These are phyloP conservation scores for Neonectria faginata DNA, from an alignment of 2,329 filamentous ascomycete species.

Conservation along the genomic window DNA sequence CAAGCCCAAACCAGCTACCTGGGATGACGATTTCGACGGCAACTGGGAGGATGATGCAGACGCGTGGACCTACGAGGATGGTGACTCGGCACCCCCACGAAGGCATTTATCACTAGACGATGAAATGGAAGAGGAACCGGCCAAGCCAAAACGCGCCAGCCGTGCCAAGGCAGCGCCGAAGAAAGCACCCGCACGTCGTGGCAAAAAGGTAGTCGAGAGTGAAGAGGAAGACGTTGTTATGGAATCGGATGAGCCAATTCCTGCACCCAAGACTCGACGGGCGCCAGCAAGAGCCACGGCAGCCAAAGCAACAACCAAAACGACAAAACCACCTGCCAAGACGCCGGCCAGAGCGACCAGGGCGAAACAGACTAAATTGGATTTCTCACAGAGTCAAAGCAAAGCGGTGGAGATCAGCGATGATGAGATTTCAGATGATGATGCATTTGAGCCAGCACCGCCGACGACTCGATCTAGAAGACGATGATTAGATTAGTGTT, in stretches of 20 bases:
- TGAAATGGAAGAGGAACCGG: conserved; percentile 44
- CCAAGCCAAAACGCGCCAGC: conserved; percentile 49
- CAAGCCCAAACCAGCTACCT: conserved; percentile 81
- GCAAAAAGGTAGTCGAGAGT: conserved; percentile 51
- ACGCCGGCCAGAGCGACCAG: conserved; percentile 32
- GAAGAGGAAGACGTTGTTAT: conserved; percentile 64
- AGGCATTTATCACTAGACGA: conserved; percentile 13
- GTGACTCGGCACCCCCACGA: conserved; percentile 28
- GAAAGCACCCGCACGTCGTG: conserved; percentile 58
- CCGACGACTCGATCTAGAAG: conserved; percentile 49
- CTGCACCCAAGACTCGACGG: conserved; percentile 49
- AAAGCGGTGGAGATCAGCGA: conserved; percentile 71
- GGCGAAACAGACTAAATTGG: conserved; percentile 50
- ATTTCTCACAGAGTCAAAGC: conserved; percentile 56
- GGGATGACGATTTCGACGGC: conserved; percentile 92
- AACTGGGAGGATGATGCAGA: conserved; percentile 84
- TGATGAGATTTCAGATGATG: conserved; percentile 73
- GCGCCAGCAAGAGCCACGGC: conserved; percentile 35
- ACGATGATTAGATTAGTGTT: conserved; percentile 34
- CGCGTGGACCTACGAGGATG: conserved; percentile 57
- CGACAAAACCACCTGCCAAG: conserved; percentile 25
- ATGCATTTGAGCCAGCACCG: conserved; percentile 68
- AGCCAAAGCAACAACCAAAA: conserved; percentile 23
- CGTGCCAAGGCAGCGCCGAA: conserved; percentile 57
- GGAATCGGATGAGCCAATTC: conserved; percentile 61